Evolutionary conservation across 2,329 filamentous ascomycete genomes (phyloP).

Genomic region (Arachnopeziza araneosa): DNA sequence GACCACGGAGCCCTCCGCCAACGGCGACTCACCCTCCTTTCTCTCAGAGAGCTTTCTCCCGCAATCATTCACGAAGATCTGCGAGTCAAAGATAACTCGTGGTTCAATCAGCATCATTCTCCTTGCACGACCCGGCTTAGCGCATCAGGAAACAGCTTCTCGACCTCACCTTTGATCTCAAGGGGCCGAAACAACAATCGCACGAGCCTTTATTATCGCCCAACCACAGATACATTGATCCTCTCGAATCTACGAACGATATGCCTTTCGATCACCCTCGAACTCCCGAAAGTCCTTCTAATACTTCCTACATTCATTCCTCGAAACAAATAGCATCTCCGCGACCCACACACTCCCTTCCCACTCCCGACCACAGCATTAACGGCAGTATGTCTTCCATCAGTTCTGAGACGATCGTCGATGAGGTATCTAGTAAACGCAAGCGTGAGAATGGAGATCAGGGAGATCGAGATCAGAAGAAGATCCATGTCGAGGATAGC

Average conservation of each 20-base stretch:
- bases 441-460: slow-evolving; percentile 53
- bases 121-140: neutral
- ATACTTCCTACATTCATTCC: slow-evolving; percentile 48
- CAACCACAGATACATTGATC: neutral
- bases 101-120: neutral
- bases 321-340: slow-evolving; percentile 47
- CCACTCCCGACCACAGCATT: slow-evolving; percentile 58
- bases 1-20: neutral
- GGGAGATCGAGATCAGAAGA: slow-evolving; percentile 54
- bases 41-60: neutral
- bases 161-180: neutral
- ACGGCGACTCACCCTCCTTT: neutral
- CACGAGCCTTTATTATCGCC: neutral
- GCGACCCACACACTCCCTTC: slow-evolving; percentile 39
- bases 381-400: slow-evolving; percentile 41
- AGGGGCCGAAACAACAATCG: neutral
- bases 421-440: slow-evolving; percentile 54
- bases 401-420: slow-evolving; percentile 30
- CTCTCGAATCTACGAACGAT: slow-evolving; percentile 10
- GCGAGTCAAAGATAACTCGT: neutral
- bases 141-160: neutral
- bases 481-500: slow-evolving; percentile 56
- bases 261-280: slow-evolving; percentile 61
- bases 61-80: neutral
- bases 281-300: slow-evolving; percentile 62